Evolutionary conservation across 805 yeast species (phyloP), one percentile per base, ranked within the genome.

Genomic region (Saccharomycopsis selenospora): DNA sequence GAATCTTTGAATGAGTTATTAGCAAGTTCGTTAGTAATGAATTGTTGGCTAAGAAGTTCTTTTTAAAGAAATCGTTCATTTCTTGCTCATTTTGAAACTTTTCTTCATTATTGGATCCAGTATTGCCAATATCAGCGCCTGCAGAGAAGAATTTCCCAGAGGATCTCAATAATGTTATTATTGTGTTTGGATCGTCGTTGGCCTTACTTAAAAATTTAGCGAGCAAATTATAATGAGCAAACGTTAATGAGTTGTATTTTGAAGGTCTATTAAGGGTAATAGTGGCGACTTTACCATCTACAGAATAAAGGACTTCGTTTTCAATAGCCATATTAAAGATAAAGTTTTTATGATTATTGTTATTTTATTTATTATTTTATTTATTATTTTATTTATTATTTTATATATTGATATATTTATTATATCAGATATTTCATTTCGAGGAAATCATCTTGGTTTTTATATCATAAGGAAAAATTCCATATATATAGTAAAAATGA

Each of bases 61-160:
- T 23, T 23, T 45, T 45, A 17, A 14, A 25, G 46, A 10, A 38
- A 28, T 13, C 36, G 14, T 40, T 4, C 25, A 38, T 17, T 20
- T 45, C 23, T 28, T 51, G 6, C 36, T 17, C 24, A 50, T 50
- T 24, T 55, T 36, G 43, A 26, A 49, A 58, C 14, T 52, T 55
- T 25, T 47, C 50, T 25, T 18, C n/a, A 22, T 13, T 36, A 5
- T 17, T n/a, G 17, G 29, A 24, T 22, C 36, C 14, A 40, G 57
- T 62, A 11, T 28, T 17, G 11, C 8, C 46, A 29, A 43, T 20
- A 60, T 86, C 81, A 20, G 95, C 96, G 27, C 96, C 96, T 5
- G 95, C 83, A 22, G 87, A 79, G 63, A 86, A 87, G 61, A 75
- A 84, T 49, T 81, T 69, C 0, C 95, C 95, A 0, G 83, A 70